phyloP scores from a whole-genome alignment of 805 yeast genomes.

The Candida alai region DNA sequence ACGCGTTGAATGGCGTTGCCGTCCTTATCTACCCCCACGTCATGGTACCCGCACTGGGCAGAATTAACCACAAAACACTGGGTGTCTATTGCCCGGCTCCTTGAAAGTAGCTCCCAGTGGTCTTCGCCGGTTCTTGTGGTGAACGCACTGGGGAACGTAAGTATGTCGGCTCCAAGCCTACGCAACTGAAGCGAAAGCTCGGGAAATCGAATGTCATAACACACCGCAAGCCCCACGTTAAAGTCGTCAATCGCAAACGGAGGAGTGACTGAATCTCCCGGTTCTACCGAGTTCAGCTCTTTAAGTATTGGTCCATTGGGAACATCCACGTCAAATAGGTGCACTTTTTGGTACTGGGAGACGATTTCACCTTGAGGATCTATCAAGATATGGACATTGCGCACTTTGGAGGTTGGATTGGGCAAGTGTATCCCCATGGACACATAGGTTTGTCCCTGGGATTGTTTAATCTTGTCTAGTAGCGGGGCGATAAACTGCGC shows the following conservation, averaged over 20 bases:
- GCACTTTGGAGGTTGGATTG: constrained; percentile 38
- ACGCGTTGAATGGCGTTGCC: constrained; percentile 41
- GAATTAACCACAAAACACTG: constrained; percentile 88
- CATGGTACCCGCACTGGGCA: constrained; percentile 80
- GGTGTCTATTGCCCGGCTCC: constrained; percentile 83
- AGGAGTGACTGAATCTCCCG: constrained; percentile 53
- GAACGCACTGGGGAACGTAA: constrained; percentile 89
- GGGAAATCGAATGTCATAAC: constrained; percentile 87
- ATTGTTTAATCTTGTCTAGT: constrained; percentile 12
- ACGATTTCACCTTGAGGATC: constrained; percentile 58
- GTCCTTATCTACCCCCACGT: constrained; percentile 33
- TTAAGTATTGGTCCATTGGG: constrained; percentile 75
- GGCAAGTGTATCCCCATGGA: constrained; percentile 92
- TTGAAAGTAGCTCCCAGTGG: constrained; percentile 81
- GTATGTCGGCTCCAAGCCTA: constrained; percentile 65
- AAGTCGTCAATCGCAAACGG: constrained; percentile 40
- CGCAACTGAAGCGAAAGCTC: constrained; percentile 68
- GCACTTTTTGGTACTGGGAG: constrained; percentile 78
- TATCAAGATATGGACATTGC: constrained; percentile 74
- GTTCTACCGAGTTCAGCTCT: constrained; percentile 78
- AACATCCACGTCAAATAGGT: constrained; percentile 84
- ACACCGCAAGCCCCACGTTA: constrained; percentile 67
- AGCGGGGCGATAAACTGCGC: constrained; percentile 12
- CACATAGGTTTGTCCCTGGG: constrained; percentile 50
- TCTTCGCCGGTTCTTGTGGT: constrained; percentile 87